Base-by-base conservation (phyloP, 2,329 filamentous ascomycete genomes). In the Neopestalotiopsis clavispora region DNA sequence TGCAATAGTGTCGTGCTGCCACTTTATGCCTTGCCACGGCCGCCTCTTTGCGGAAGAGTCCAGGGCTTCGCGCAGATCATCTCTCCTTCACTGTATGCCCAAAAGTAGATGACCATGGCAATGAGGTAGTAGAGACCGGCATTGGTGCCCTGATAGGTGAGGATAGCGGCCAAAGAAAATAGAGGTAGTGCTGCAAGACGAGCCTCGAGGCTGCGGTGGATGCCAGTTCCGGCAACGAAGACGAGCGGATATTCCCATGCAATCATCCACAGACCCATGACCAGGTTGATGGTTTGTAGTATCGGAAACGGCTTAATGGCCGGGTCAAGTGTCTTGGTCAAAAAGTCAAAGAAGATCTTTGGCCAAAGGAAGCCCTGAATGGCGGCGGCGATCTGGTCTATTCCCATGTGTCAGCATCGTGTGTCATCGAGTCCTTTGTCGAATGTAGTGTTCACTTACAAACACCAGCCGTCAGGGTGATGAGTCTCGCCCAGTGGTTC, bases 321-420 rank as follows among this genome's bases (percentile, higher is more conserved):
- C 67, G 85, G 87, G 78, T 99, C 94, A 75, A 99, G 90, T 75
- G 94, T 94, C 77, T 94, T 94, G 70, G 95, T 98, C 73, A 96
- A 83, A 80, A 97, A 97, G 82, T 99, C 96, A 92, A 93, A 99
- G 84, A 99, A 97, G 78, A 99, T 92, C 81, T 99, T 99, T 73
- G 96, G 96, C 94, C 95, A 99, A 88, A 99, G 95, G 87, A 96
- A 97, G 77, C 89, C 91, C 83, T 97, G 89, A 68, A 99, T 83
- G 17, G 92, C 91, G 70, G 94, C 94, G 70, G 86, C 90, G 72
- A 98, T 82, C 88, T 99, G 96, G 80, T 97, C 94, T 97, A 77
- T 52, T 23, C 32, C 12, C 42, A 32, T 52, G 38, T 49, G 57
- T 34, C 5, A 60, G 32, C 34, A 28, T 34, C 20, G 34, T 38